phyloP scores from a whole-genome alignment of 208 protist genomes.

The Ichthyophonus hoferi region DNA sequence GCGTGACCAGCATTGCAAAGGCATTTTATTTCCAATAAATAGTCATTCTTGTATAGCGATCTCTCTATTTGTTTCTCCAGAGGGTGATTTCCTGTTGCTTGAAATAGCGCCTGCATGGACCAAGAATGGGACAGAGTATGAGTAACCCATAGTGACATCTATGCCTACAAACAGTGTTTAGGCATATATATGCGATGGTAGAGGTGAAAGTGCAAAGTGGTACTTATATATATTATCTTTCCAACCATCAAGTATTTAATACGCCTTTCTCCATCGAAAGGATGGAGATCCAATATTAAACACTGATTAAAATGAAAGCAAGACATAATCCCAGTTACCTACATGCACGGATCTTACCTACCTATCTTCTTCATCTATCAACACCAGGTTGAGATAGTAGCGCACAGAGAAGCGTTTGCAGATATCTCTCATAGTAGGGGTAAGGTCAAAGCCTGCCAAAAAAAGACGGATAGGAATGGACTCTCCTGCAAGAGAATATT shows the following conservation, averaged over 20 bases:
- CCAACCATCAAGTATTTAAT: background rate
- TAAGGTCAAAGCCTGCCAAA: slow-evolving; percentile 73
- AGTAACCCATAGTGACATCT: background rate
- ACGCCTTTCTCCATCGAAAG: background rate
- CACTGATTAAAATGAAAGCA: background rate
- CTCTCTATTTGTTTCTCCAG: slow-evolving; percentile 56
- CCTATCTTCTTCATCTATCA: slow-evolving; percentile 68
- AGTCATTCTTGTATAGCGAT: too few species aligned
- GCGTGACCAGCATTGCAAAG: too few species aligned
- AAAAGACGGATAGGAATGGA: slow-evolving; percentile 79
- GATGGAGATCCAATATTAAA: background rate
- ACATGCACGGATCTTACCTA: background rate
- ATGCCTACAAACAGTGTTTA: background rate
- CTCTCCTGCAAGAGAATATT: slow-evolving; percentile 60
- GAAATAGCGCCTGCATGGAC: slow-evolving; percentile 54
- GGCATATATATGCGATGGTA: background rate
- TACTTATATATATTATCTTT: background rate
- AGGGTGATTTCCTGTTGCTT: slow-evolving; percentile 71
- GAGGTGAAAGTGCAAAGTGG: too few species aligned
- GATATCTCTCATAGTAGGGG: slow-evolving; percentile 76
- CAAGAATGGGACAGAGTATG: slow-evolving; percentile 1
- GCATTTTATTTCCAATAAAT: too few species aligned
- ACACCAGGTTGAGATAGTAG: slow-evolving; percentile 74
- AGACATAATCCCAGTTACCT: background rate
- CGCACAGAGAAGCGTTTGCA: slow-evolving; percentile 75